Evolutionary conservation across 2,329 filamentous ascomycete genomes (phyloP).

Genomic region (Aspergillus glaucus): DNA sequence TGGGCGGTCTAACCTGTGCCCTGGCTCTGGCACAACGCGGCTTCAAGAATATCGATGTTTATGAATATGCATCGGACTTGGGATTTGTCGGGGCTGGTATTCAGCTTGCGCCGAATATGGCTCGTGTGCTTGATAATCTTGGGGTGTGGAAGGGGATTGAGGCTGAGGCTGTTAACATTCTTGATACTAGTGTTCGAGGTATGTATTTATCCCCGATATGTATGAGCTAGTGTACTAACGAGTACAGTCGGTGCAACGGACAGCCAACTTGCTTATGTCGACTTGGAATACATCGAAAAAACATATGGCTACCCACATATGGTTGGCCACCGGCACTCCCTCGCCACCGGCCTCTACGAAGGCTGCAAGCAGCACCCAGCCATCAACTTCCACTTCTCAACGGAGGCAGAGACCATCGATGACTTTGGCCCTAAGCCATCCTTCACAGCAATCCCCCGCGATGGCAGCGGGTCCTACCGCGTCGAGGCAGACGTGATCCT

Average conservation of each 20-base stretch:
- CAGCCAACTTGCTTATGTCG: conserved; percentile 62
- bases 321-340: conserved; percentile 67
- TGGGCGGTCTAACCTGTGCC: conserved; percentile 68
- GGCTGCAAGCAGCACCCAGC: conserved; percentile 57
- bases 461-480: conserved; percentile 46
- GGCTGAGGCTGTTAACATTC: conserved; percentile 62
- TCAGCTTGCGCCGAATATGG: conserved; percentile 75
- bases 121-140: conserved; percentile 63
- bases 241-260: conserved; percentile 58
- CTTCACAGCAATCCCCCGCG: conserved; percentile 55
- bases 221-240: neutral
- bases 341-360: conserved; percentile 62
- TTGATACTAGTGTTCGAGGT: conserved; percentile 65
- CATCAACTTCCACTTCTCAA: conserved; percentile 63
- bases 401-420: conserved; percentile 49
- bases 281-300: conserved; percentile 58
- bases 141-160: conserved; percentile 66
- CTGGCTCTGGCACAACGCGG: conserved; percentile 68
- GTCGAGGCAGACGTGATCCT: conserved; percentile 46
- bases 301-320: conserved; percentile 71
- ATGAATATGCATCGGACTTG: conserved; percentile 63
- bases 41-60: conserved; percentile 66
- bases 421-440: conserved; percentile 54
- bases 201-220: conserved; percentile 15
- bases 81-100: conserved; percentile 80